Conservation (phyloP, 169 alveolate genomes). For the Cystoisospora suis region DNA sequence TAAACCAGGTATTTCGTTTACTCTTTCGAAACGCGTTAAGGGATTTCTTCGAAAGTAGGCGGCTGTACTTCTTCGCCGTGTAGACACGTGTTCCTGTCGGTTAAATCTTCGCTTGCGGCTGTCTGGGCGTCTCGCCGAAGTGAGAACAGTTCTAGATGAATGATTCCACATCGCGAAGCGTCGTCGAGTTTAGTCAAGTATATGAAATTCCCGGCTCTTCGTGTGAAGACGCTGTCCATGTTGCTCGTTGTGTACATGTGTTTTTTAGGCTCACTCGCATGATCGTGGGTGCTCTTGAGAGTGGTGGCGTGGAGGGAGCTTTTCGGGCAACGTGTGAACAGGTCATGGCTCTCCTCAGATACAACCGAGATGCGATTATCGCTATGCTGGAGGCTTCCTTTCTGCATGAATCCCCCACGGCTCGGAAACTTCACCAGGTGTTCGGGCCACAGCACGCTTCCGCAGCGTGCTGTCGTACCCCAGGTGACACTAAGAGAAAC, state of each 20-base stretch:
- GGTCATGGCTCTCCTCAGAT: constrained; percentile 79
- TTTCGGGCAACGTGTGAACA: constrained; percentile 42
- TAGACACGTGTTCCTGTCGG: too few species aligned
- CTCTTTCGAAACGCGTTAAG: too few species aligned
- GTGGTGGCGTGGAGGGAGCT: constrained; percentile 12
- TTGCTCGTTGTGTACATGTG: constrained; percentile 82
- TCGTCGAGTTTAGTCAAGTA: too few species aligned
- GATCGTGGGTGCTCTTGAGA: constrained; percentile 24
- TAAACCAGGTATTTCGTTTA: too few species aligned
- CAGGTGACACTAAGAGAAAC: too few species aligned
- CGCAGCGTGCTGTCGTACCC: too few species aligned
- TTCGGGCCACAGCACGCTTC: neutral
- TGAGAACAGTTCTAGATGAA: too few species aligned
- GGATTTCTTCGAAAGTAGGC: too few species aligned
- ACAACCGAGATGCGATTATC: constrained; percentile 83
- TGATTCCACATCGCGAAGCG: too few species aligned
- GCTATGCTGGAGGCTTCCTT: constrained; percentile 87
- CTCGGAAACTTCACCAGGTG: constrained; percentile 79
- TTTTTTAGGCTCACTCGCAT: constrained; percentile 40
- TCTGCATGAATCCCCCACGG: constrained; percentile 85
- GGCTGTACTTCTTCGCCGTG: too few species aligned
- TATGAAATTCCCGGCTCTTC: constrained; percentile 90
- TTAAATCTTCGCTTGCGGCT: too few species aligned
- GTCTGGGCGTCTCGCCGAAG: too few species aligned
- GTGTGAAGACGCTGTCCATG: constrained; percentile 90